phyloP scores from a whole-genome alignment of 495 filamentous ascomycete species.

The Neurospora sp. region DNA sequence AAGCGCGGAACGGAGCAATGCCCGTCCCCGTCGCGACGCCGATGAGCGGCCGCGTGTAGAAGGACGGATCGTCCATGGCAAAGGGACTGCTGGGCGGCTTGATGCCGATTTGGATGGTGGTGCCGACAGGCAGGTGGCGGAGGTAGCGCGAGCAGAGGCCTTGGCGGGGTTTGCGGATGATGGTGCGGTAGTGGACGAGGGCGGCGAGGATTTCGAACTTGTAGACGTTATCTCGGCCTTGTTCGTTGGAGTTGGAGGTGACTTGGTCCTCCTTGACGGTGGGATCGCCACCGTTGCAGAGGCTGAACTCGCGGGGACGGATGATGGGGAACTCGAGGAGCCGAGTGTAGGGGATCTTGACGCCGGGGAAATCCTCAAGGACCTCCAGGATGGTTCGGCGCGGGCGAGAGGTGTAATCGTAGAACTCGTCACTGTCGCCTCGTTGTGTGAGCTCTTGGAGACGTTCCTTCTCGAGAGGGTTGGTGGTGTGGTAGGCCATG shows the following conservation, averaged over 20 bases:
- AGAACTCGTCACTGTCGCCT: constrained; percentile 76
- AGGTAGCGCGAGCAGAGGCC: constrained; percentile 89
- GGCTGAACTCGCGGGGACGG: constrained; percentile 75
- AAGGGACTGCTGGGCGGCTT: constrained; percentile 11
- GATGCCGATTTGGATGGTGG: constrained; percentile 47
- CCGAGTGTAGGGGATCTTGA: constrained; percentile 69
- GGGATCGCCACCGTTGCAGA: constrained; percentile 58
- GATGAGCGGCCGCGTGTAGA: constrained; percentile 45
- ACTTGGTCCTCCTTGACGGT: not conserved
- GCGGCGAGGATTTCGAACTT: constrained; percentile 72
- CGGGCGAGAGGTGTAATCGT: constrained; percentile 90
- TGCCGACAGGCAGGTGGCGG: constrained; percentile 47
- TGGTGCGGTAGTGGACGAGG: constrained; percentile 84
- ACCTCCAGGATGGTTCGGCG: constrained; percentile 86
- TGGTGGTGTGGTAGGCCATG: constrained; percentile 60
- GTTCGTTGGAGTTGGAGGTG: not conserved
- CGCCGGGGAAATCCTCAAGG: constrained; percentile 76
- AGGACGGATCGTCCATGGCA: not conserved
- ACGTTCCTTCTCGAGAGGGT: constrained; percentile 67
- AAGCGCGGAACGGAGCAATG: constrained; percentile 73
- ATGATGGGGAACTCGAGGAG: constrained; percentile 63
- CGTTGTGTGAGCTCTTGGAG: constrained; percentile 72
- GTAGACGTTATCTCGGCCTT: not conserved
- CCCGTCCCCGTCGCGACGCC: constrained; percentile 87
- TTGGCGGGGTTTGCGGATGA: constrained; percentile 74